Evolutionary conservation across 306 rosid genomes (phyloP).

Genomic region (Glycyrrhiza uralensis): DNA sequence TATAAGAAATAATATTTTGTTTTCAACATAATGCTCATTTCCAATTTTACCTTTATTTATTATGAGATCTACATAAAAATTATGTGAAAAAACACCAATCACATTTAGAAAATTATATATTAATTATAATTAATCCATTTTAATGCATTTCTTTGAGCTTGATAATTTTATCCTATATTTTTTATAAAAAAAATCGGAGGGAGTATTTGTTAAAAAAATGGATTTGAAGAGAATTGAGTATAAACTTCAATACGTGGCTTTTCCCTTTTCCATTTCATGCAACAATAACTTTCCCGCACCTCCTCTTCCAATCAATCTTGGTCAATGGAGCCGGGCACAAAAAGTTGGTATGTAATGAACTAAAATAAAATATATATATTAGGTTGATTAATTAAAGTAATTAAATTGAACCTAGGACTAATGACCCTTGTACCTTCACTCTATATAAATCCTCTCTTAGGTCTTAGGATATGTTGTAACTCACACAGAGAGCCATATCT

Average conservation of each 20-base stretch:
- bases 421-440: background rate
- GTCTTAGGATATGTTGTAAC: background rate
- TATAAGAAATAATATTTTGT: too few relatives aligned
- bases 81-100: too few relatives aligned
- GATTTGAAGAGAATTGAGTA: background rate
- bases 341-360: background rate
- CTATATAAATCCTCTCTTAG: slow-evolving; percentile 17
- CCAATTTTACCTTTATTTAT: too few relatives aligned
- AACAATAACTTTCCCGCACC: background rate
- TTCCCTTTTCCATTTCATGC: background rate
- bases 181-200: too few relatives aligned
- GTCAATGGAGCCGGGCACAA: background rate
- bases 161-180: too few relatives aligned
- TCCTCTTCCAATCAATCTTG: background rate
- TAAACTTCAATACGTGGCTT: background rate
- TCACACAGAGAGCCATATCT: background rate
- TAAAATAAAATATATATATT: too few relatives aligned
- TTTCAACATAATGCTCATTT: too few relatives aligned
- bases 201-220: too few relatives aligned
- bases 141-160: too few relatives aligned
- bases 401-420: background rate
- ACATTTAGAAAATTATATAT: too few relatives aligned
- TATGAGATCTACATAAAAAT: too few relatives aligned
- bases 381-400: background rate
- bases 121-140: too few relatives aligned